phyloP scores from a whole-genome alignment of 805 yeast genomes.

The Kockiozyma suomiensis region DNA sequence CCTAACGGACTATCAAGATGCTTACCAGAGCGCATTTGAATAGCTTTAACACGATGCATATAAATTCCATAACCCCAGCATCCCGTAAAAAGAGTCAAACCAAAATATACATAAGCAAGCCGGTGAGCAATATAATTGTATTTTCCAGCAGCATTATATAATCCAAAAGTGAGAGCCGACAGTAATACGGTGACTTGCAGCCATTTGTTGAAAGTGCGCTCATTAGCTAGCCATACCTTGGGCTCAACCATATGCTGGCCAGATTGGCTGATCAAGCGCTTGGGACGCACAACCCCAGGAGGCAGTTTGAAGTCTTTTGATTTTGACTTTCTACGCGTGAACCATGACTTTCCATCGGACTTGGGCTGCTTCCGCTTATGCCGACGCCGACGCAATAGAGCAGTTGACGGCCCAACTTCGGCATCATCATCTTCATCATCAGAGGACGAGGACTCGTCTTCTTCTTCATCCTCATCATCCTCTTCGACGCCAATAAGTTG shows the following conservation, averaged over 20 bases:
- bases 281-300: slow-evolving; percentile 85
- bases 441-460: slow-evolving; percentile 46
- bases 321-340: slow-evolving; percentile 4
- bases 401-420: slow-evolving; percentile 16
- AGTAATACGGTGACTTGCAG: slow-evolving; percentile 82
- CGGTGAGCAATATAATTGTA: slow-evolving; percentile 54
- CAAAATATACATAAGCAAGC: slow-evolving; percentile 80
- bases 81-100: slow-evolving; percentile 77
- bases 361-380: slow-evolving; percentile 4
- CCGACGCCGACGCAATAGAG: slow-evolving; percentile 10
- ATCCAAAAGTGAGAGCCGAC: slow-evolving; percentile 80
- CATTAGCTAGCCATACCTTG: slow-evolving; percentile 98
- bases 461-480: slow-evolving; percentile 38
- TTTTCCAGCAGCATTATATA: slow-evolving; percentile 65
- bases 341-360: slow-evolving; percentile 21
- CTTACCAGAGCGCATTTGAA: slow-evolving; percentile 77
- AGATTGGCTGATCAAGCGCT: slow-evolving; percentile 74
- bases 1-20: slow-evolving; percentile 91
- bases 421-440: slow-evolving; percentile 41
- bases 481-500: slow-evolving; percentile 21
- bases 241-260: slow-evolving; percentile 96
- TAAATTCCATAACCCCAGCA: slow-evolving; percentile 87
- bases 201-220: slow-evolving; percentile 96
- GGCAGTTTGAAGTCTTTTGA: slow-evolving; percentile 53
- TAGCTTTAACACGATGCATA: slow-evolving; percentile 67